These are phyloP conservation scores for Lanmaoa pseudosensibilis DNA, from an alignment of 768 basidiomycete genomes.

Conservation along the genomic window DNA sequence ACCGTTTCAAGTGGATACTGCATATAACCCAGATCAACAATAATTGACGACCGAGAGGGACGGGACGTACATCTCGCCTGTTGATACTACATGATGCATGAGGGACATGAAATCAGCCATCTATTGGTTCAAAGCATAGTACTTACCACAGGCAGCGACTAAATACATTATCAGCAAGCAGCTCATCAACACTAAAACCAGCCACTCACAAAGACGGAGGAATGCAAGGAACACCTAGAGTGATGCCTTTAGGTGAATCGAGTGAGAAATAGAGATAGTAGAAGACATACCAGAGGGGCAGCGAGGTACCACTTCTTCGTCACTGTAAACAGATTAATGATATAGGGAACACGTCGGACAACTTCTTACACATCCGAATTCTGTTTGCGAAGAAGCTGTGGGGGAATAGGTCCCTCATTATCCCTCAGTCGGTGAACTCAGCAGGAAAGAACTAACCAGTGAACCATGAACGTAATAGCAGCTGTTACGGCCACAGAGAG, in stretches of 20 bases:
- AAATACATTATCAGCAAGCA: slow-evolving; percentile 5
- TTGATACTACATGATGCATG: slow-evolving; percentile 25
- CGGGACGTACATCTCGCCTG: slow-evolving; percentile 31
- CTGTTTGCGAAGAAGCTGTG: slow-evolving; percentile 35
- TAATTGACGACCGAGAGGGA: rapidly evolving
- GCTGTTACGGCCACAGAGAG: slow-evolving; percentile 35
- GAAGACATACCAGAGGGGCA: slow-evolving; percentile 25
- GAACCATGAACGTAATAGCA: slow-evolving; percentile 33
- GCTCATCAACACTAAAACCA: not conserved
- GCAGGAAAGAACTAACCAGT: slow-evolving; percentile 23
- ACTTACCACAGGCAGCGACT: slow-evolving; percentile 35
- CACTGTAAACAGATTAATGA: slow-evolving; percentile 20
- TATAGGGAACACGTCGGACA: not conserved
- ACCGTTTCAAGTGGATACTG: slow-evolving; percentile 30
- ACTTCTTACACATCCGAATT: slow-evolving; percentile 33
- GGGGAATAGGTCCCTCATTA: not conserved
- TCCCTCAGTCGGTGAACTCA: not conserved
- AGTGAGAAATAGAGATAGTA: not conserved
- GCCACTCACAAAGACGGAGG: slow-evolving; percentile 32
- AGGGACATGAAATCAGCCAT: not conserved
- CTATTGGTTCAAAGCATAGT: not conserved
- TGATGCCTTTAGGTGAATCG: not conserved
- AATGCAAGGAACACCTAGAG: slow-evolving; percentile 32
- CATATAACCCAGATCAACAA: not conserved
- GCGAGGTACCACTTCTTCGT: slow-evolving; percentile 36